Conservation (phyloP, 2,329 filamentous ascomycete species). For the Nemania sp. region DNA sequence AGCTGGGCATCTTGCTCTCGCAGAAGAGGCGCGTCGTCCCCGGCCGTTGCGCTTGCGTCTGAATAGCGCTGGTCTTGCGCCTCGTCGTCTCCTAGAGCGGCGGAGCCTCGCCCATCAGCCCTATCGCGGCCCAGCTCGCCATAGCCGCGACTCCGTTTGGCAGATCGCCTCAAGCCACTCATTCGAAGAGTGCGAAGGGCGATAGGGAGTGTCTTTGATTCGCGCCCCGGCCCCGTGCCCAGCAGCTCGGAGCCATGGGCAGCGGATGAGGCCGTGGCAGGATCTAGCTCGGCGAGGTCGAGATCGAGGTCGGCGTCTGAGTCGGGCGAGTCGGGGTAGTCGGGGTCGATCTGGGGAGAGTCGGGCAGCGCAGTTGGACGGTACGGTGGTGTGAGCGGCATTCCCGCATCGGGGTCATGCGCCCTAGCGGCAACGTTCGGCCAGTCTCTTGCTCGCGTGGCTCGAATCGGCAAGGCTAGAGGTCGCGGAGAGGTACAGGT, state of each 20-base stretch:
- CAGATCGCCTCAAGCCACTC: constrained; percentile 61
- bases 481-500: too few species aligned
- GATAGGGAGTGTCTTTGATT: constrained; percentile 61
- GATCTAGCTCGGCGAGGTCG: constrained; percentile 79
- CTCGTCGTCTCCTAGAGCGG: constrained; percentile 68
- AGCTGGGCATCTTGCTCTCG: constrained; percentile 45
- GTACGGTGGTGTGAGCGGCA: constrained; percentile 59
- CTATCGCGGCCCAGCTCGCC: constrained; percentile 62
- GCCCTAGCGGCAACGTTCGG: constrained; percentile 27
- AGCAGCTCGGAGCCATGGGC: constrained; percentile 40
- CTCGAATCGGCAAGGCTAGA: neutral
- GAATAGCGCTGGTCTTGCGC: constrained; percentile 59
- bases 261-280: constrained; percentile 48
- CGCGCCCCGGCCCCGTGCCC: constrained; percentile 55
- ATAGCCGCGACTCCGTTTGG: constrained; percentile 59
- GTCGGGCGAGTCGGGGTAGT: constrained; percentile 79
- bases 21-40: constrained; percentile 77
- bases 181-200: constrained; percentile 72
- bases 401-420: constrained; percentile 50
- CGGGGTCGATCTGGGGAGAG: constrained; percentile 68
- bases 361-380: constrained; percentile 65
- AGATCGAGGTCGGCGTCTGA: constrained; percentile 78
- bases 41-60: constrained; percentile 60
- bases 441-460: neutral
- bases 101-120: constrained; percentile 66